A percentile compares a stretch with the other conserved stretches of the same genome.
These are phyloP conservation scores for Didymella glomerata DNA, from an alignment of 2,329 filamentous ascomycete genomes.

Conservation along the genomic window DNA sequence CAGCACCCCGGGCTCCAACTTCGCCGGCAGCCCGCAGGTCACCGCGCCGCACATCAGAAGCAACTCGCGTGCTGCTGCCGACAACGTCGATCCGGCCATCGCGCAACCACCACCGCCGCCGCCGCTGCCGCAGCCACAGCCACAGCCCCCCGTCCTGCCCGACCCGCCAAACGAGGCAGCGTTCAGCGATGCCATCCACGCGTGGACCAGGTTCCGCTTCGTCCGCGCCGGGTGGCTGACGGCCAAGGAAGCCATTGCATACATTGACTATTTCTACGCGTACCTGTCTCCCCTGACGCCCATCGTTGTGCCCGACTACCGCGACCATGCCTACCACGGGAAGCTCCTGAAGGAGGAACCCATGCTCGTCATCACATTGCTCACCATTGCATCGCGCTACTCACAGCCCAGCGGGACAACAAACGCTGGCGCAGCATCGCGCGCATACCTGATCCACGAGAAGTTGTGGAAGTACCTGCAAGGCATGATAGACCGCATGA, in stretches of 20 bases:
- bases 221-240: constrained; percentile 98
- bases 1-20: constrained; percentile 49
- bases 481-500: constrained; percentile 92
- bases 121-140: constrained; percentile 8
- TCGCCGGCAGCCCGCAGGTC: constrained; percentile 44
- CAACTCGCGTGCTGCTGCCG: constrained; percentile 36
- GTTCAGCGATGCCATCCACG: constrained; percentile 73
- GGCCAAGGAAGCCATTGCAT: constrained; percentile 88
- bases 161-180: constrained; percentile 48
- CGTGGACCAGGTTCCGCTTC: constrained; percentile 93
- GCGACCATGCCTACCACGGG: constrained; percentile 78
- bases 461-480: constrained; percentile 94
- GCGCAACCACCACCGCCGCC: constrained; percentile 25
- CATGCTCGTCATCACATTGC: constrained; percentile 87
- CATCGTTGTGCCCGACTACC: constrained; percentile 90
- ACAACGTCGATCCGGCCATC: constrained; percentile 45
- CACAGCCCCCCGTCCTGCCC: constrained; percentile 30
- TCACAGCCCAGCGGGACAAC: constrained; percentile 76
- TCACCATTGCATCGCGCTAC: constrained; percentile 91
- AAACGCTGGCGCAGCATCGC: constrained; percentile 73
- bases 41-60: constrained; percentile 35
- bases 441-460: constrained; percentile 91
- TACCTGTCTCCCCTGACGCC: constrained; percentile 91
- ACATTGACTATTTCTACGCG: constrained; percentile 95
- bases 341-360: constrained; percentile 89